A percentile compares a stretch with the other conserved stretches of the same genome.
Conservation (phyloP, 352 stramenopile species). For the Globisporangium carolinianum region DNA sequence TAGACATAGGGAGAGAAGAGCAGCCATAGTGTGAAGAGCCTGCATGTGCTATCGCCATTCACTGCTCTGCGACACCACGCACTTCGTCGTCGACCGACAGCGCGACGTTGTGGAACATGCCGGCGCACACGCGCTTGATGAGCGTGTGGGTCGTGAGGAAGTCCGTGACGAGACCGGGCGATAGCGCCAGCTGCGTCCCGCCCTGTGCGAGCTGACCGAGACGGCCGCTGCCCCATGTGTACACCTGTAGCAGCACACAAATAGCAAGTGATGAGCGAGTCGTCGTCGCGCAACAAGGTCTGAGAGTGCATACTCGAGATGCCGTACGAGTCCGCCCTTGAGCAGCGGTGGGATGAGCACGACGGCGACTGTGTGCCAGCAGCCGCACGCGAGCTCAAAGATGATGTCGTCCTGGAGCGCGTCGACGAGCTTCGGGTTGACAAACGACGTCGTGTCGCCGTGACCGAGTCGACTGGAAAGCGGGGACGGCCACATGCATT, state of each 20-base stretch:
- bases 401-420: slow-evolving; percentile 65
- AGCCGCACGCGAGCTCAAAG: slow-evolving; percentile 70
- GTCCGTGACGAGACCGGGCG: slow-evolving; percentile 72
- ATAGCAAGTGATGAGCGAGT: background rate
- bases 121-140: slow-evolving; percentile 79
- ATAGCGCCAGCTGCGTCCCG: slow-evolving; percentile 55
- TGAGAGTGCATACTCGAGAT: no score
- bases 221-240: slow-evolving; percentile 92
- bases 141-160: slow-evolving; percentile 77
- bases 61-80: background rate
- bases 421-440: slow-evolving; percentile 72
- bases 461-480: slow-evolving; percentile 54
- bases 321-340: slow-evolving; percentile 64
- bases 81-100: slow-evolving; percentile 88
- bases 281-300: background rate
- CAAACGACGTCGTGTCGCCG: slow-evolving; percentile 59
- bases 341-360: slow-evolving; percentile 83
- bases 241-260: slow-evolving; percentile 26
- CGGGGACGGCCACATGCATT: background rate
- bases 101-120: slow-evolving; percentile 90
- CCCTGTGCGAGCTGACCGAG: slow-evolving; percentile 79
- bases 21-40: background rate
- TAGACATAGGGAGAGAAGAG: background rate
- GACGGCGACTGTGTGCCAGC: slow-evolving; percentile 86
- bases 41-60: background rate